These are phyloP conservation scores for Alternaria infectoria DNA, from an alignment of 2,329 filamentous ascomycete genomes.

Conservation along the genomic window DNA sequence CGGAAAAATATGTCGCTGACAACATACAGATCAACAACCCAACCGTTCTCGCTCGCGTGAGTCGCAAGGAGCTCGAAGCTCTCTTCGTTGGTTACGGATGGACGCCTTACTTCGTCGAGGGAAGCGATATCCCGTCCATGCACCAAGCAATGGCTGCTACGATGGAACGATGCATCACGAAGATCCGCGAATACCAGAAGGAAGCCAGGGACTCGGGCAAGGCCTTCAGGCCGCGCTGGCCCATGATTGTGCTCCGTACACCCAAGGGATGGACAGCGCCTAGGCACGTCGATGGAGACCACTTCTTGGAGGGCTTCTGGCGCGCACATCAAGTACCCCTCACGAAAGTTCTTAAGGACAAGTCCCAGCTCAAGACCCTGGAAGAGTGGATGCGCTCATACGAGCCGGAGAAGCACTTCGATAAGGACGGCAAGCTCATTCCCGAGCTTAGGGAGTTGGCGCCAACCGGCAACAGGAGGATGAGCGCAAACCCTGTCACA, in stretches of 20 bases:
- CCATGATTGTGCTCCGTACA: slow-evolving; percentile 77
- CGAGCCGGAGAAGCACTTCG: slow-evolving; percentile 74
- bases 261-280: slow-evolving; percentile 84
- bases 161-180: slow-evolving; percentile 72
- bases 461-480: slow-evolving; percentile 69
- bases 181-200: slow-evolving; percentile 74
- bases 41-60: slow-evolving; percentile 70
- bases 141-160: slow-evolving; percentile 83
- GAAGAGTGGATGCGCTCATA: slow-evolving; percentile 81
- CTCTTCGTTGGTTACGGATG: slow-evolving; percentile 79
- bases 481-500: slow-evolving; percentile 78
- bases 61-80: slow-evolving; percentile 72
- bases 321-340: slow-evolving; percentile 79
- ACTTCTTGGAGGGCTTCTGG: slow-evolving; percentile 79
- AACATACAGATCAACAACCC: slow-evolving; percentile 53
- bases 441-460: slow-evolving; percentile 68
- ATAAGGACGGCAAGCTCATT: slow-evolving; percentile 67
- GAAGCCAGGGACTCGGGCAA: slow-evolving; percentile 73
- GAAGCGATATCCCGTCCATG: slow-evolving; percentile 75
- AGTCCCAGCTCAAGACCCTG: slow-evolving; percentile 69
- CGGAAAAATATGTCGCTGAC: slow-evolving; percentile 5
- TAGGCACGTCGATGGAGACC: slow-evolving; percentile 68
- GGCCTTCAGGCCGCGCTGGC: slow-evolving; percentile 74
- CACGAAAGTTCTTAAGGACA: slow-evolving; percentile 70
- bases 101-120: slow-evolving; percentile 81